Base-by-base conservation (phyloP, 192 early-diverging fungal species). In the Linnemannia schmuckeri region DNA sequence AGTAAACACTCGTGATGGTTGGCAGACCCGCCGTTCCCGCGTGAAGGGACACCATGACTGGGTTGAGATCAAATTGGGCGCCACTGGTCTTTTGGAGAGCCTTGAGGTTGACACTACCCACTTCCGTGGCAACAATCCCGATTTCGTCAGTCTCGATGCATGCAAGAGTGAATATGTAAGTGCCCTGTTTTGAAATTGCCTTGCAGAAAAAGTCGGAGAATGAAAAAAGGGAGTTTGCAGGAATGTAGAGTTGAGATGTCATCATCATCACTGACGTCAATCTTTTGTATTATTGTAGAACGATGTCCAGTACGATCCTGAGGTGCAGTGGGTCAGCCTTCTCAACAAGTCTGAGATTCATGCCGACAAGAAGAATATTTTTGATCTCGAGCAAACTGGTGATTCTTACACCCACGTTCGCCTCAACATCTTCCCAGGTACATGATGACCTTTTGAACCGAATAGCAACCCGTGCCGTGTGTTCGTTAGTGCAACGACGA, bases 91-190 rank as follows among this genome's bases (percentile, higher is more conserved):
- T 72, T 81, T 98, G 22, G 83, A 94, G 49, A 88, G 90, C 70
- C 90, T 95, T 40, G 94, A 96, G 80, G 88, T 98, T 44, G 97
- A 98, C 82, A 97, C 97, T 6, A 91, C 92, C 69, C 94, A 96
- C 54, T 99, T 97, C 88, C 94, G 95, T 69, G 97, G 98, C 63
- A 98, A 98, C 90, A 97, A 91, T 89, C 97, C 98, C n/a, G 93
- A 97, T 69, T 91, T 90, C 47, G 89, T 94, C 74, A 91, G 92
- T 8, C 82, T 98, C 57, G 95, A 98, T 82, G 96, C 90, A 1
- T 91, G 93, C 83, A 73, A 61, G 84, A 80, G 90, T 79, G 79
- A 90, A 92, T 55, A 90, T 89, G 76, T 88, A 82, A 90, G 90
- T 82, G 27, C 13, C 57, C 47, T 12, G 80, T 49, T 13, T 47